phyloP scores from a whole-genome alignment of 805 yeast genomes.

The Yarrowia sp. region DNA sequence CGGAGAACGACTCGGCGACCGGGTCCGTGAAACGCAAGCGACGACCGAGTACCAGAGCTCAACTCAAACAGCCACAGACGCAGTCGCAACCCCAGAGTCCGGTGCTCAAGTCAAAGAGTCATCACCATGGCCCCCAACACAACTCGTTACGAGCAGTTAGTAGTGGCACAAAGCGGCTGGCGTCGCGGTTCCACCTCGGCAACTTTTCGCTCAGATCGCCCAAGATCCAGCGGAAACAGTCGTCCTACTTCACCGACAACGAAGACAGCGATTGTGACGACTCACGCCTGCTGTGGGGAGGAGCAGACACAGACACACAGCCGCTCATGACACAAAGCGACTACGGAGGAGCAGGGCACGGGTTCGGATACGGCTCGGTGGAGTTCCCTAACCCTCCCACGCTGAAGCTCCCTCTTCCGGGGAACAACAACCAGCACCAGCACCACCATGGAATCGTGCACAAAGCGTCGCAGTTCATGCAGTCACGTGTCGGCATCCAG shows the following conservation, averaged over 20 bases:
- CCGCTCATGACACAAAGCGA: conserved; percentile 18
- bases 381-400: conserved; percentile 9
- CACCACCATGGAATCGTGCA: not conserved
- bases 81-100: conserved; percentile 18
- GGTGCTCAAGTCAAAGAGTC: conserved; percentile 1
- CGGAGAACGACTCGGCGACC: conserved; percentile 1
- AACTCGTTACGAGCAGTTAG: conserved; percentile 18
- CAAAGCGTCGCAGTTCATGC: conserved; percentile 22
- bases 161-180: conserved; percentile 9
- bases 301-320: not conserved
- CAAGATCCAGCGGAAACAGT: conserved; percentile 23
- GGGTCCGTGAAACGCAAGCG: not conserved
- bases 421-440: no score
- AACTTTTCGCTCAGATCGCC: conserved; percentile 35
- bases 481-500: conserved; percentile 18
- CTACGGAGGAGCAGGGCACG: not conserved
- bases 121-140: not conserved
- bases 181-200: conserved; percentile 13
- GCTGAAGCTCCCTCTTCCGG: conserved; percentile 9
- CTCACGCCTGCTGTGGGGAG: not conserved
- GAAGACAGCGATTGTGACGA: conserved; percentile 18
- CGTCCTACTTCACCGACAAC: conserved; percentile 29
- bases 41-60: not conserved
- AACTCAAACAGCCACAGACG: conserved; percentile 7
- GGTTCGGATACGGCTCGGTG: not conserved